Evolutionary conservation across 1,139 yeast genomes (phyloP), one percentile per base, ranked within the genome.

Genomic region (Protomyces inouyei): DNA sequence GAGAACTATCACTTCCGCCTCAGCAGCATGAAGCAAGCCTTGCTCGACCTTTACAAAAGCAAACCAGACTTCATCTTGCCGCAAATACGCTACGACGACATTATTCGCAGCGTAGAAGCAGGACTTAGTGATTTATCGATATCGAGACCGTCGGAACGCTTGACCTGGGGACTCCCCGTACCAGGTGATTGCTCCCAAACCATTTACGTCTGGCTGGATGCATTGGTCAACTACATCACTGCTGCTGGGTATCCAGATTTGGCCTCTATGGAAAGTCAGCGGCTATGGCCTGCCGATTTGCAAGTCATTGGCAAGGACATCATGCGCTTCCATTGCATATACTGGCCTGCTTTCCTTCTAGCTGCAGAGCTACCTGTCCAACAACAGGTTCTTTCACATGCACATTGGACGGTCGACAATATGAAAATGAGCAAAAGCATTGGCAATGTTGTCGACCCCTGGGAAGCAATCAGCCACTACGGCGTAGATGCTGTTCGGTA

Each of bases 171-270:
- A 0, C 87, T 93, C 36, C 83, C 83, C 1, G 98, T 93, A 0
- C 98, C 98, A 0, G 79, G 80, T 43, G 98, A 93, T 71, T 77
- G 81, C 0, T 71, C 84, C 0, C 98, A 93, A 72, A 86, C 82
- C 63, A 86, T 93, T 66, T 93, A 93, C 71, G 99, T 93, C 9
- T 93, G 99, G 99, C 87, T 93, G 68, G 99, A 93, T 76, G 99
- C 99, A 0, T 79, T 93, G 64, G 80, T 88, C 57, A 93, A 91
- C 73, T 93, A 93, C 73, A 66, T 91, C 9, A 88, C 97, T 0
- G 83, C 90, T 0, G 79, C 86, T 3, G 91, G 89, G 1, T 88
- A 84, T 66, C 86, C 89, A 3, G 73, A 75, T 74, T 71, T 72
- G 14, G 52, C 65, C 56, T 66, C 64, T 28, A 51, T 48, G 46